A percentile compares a stretch with the other conserved stretches of the same genome.
Conservation (phyloP, 768 basidiomycete genomes). For the Boletus subparvulus region DNA sequence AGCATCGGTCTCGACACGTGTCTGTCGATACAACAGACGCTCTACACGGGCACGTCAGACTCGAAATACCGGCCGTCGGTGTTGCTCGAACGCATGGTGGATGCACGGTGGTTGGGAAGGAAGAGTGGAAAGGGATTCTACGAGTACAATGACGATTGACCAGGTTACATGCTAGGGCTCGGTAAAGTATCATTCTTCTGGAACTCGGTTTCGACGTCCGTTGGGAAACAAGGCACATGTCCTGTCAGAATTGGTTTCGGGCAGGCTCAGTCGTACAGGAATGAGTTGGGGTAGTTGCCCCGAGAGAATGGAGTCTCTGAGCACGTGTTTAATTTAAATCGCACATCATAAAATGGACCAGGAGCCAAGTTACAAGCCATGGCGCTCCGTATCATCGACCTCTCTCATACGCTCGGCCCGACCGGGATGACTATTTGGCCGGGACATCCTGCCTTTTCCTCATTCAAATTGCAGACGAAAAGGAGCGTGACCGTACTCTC, state of each 20-base stretch:
- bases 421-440: conserved; percentile 26
- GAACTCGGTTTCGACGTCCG: too few relatives aligned
- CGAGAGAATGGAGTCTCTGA: background rate
- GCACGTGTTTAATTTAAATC: background rate
- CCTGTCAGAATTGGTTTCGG: background rate
- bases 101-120: conserved; percentile 90
- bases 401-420: conserved; percentile 22
- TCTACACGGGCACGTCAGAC: conserved; percentile 87
- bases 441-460: conserved; percentile 21
- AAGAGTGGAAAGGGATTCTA: conserved; percentile 96
- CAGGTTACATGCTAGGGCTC: background rate
- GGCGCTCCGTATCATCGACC: conserved; percentile 19
- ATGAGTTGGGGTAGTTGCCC: background rate
- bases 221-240: too few relatives aligned
- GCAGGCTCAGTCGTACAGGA: background rate
- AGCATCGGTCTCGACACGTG: conserved; percentile 99
- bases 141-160: conserved; percentile 55
- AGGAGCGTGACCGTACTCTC: conserved; percentile 37
- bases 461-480: conserved; percentile 3
- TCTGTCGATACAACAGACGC: conserved; percentile 86
- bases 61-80: conserved; percentile 93
- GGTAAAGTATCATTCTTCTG: too few relatives aligned
- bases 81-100: conserved; percentile 92
- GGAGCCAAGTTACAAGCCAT: conserved; percentile 1
- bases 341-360: background rate